These are phyloP conservation scores for Pistacia vera DNA, from an alignment of 345 rosid species.

Conservation along the genomic window DNA sequence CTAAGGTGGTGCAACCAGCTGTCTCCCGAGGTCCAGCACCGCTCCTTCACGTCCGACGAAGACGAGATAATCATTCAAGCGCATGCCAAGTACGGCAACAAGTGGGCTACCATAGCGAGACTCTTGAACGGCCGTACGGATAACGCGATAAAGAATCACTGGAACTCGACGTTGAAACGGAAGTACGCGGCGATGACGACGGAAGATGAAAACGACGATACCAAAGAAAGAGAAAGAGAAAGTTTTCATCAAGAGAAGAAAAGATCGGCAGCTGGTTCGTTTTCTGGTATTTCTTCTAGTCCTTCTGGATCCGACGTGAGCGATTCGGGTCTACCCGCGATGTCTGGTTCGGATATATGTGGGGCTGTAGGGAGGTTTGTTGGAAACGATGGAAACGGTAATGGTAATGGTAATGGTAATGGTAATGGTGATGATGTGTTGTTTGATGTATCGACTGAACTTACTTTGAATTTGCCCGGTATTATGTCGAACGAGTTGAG, in stretches of 20 bases:
- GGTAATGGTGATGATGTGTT: neutral
- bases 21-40: slow-evolving; percentile 57
- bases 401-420: neutral
- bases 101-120: slow-evolving; percentile 64
- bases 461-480: slow-evolving; percentile 48
- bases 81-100: slow-evolving; percentile 56
- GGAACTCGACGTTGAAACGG: slow-evolving; percentile 65
- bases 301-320: slow-evolving; percentile 44
- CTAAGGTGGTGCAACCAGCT: slow-evolving; percentile 75
- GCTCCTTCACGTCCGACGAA: slow-evolving; percentile 53
- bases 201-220: neutral
- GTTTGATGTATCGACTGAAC: slow-evolving; percentile 38
- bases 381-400: slow-evolving; percentile 2
- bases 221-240: neutral
- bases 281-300: slow-evolving; percentile 13
- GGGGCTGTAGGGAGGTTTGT: neutral
- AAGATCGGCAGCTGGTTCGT: neutral
- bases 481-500: slow-evolving; percentile 22
- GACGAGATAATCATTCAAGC: slow-evolving; percentile 50
- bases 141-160: slow-evolving; percentile 65
- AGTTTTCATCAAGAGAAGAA: neutral
- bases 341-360: neutral
- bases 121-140: slow-evolving; percentile 61
- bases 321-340: slow-evolving; percentile 31
- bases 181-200: slow-evolving; percentile 10